Conservation (phyloP, 2,329 filamentous ascomycete genomes). For the Aspergillus sp. region DNA sequence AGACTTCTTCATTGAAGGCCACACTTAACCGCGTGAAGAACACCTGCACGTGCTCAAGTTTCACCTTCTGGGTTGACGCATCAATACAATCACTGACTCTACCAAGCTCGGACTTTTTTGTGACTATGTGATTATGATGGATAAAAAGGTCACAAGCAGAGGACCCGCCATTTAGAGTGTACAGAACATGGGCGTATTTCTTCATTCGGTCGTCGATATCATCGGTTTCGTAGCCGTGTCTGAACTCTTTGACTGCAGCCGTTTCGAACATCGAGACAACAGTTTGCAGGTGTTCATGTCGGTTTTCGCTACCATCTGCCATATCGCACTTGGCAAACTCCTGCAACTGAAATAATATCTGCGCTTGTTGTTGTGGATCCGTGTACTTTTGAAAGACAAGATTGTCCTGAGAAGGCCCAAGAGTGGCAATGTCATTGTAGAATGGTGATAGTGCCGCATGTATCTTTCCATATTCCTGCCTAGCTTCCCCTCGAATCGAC, state of each 20-base stretch:
- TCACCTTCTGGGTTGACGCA: slow-evolving; percentile 64
- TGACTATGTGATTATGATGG: slow-evolving; percentile 82
- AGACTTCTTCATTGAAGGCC: slow-evolving; percentile 79
- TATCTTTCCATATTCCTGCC: slow-evolving; percentile 86
- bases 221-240: slow-evolving; percentile 84
- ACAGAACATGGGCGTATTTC: slow-evolving; percentile 82
- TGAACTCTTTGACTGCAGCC: slow-evolving; percentile 86
- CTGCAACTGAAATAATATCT: slow-evolving; percentile 79
- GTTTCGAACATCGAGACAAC: slow-evolving; percentile 86
- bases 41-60: slow-evolving; percentile 73
- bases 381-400: slow-evolving; percentile 82
- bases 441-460: slow-evolving; percentile 87
- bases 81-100: slow-evolving; percentile 82
- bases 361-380: slow-evolving; percentile 86
- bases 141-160: slow-evolving; percentile 82
- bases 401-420: slow-evolving; percentile 71
- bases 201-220: slow-evolving; percentile 88
- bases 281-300: slow-evolving; percentile 69
- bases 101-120: slow-evolving; percentile 68
- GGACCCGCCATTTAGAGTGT: slow-evolving; percentile 75
- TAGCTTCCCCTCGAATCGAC: slow-evolving; percentile 80
- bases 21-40: slow-evolving; percentile 76
- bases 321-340: slow-evolving; percentile 79
- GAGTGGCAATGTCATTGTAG: slow-evolving; percentile 76
- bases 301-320: slow-evolving; percentile 68